Percentiles rank a stretch among this genome's conserved stretches.
Conservation (phyloP, 2,329 filamentous ascomycete genomes). For the Blastomyces percursus region DNA sequence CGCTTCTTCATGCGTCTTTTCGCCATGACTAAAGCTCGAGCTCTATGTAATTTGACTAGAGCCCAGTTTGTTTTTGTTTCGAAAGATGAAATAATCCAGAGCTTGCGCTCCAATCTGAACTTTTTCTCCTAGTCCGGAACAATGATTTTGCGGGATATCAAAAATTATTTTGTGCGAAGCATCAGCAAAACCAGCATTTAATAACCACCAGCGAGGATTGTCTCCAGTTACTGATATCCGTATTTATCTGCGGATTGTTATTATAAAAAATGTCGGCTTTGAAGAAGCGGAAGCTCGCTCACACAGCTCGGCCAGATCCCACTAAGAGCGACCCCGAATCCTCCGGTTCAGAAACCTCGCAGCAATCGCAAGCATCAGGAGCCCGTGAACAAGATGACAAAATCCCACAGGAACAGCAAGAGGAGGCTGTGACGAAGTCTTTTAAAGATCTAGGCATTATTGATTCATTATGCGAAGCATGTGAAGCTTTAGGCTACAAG, state of each 20-base stretch:
- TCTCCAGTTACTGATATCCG: neutral
- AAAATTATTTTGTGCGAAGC: conserved; percentile 23
- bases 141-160: conserved; percentile 27
- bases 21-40: conserved; percentile 50
- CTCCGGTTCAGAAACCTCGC: conserved; percentile 14
- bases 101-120: neutral
- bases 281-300: conserved; percentile 33
- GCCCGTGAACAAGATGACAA: conserved; percentile 9
- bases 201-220: neutral
- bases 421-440: conserved; percentile 22
- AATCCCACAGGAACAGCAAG: conserved; percentile 2
- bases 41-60: neutral
- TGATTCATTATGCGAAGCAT: conserved; percentile 80
- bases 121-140: conserved; percentile 21
- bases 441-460: conserved; percentile 56
- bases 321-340: conserved; percentile 13
- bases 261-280: conserved; percentile 25
- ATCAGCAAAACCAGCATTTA: neutral
- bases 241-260: neutral
- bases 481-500: conserved; percentile 69
- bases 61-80: neutral
- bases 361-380: conserved; percentile 7
- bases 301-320: conserved; percentile 17
- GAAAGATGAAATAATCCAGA: neutral
- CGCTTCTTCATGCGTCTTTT: conserved; percentile 76